Evolutionary conservation across 345 rosid genomes (phyloP).

Genomic region (Pistacia integerrima): DNA sequence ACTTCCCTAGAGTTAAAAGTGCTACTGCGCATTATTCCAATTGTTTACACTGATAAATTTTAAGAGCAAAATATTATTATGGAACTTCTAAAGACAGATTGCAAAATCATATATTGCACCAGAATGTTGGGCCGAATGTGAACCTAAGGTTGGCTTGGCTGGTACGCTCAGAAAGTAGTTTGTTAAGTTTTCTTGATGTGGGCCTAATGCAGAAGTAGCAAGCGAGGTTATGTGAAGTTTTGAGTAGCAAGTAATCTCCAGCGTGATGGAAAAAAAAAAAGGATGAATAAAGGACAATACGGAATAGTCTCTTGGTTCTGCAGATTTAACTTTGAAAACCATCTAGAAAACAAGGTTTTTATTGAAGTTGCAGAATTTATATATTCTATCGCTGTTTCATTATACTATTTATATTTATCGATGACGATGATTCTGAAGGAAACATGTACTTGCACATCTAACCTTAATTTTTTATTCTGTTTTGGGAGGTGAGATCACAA

Average conservation of each 20-base stretch:
- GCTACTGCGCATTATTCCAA: neutral
- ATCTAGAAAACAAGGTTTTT: neutral
- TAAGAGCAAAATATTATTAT: neutral
- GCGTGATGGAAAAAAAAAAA: neutral
- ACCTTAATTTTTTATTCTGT: no score
- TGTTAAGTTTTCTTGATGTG: neutral
- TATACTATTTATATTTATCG: conserved; percentile 11
- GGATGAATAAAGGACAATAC: neutral
- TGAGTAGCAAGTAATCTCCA: neutral
- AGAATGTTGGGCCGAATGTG: neutral
- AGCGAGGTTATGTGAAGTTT: neutral
- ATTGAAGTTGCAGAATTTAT: no score
- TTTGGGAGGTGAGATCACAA: conserved; percentile 11
- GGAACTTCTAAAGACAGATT: neutral
- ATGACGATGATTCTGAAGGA: neutral
- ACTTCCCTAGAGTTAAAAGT: neutral
- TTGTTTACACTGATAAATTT: neutral
- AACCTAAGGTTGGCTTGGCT: neutral
- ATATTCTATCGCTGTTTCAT: conserved; percentile 11
- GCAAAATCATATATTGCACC: neutral
- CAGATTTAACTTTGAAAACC: neutral
- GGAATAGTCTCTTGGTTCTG: neutral
- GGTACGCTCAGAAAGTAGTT: neutral
- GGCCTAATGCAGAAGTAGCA: neutral
- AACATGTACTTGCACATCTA: no score